These are phyloP conservation scores for Tylopilus subfusipes DNA, from an alignment of 768 basidiomycete genomes.

Conservation along the genomic window DNA sequence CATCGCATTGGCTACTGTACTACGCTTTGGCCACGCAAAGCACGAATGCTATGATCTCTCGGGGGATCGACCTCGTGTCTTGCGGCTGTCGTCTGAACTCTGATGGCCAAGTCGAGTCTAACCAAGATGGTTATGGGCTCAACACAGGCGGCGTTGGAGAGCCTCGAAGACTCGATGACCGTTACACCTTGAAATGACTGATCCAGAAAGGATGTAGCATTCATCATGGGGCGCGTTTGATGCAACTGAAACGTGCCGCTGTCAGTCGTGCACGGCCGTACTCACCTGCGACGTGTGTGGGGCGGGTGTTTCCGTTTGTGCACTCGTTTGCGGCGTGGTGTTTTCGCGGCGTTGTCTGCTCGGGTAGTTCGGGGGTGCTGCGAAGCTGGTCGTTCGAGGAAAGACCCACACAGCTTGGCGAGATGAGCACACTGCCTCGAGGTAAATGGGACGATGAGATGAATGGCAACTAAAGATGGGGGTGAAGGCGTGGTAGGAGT, in stretches of 20 bases:
- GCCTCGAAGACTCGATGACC: background rate
- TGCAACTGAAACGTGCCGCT: background rate
- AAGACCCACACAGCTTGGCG: background rate
- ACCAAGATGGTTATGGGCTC: too few relatives aligned
- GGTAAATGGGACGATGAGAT: background rate
- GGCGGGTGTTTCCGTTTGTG: too few relatives aligned
- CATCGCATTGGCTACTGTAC: too few relatives aligned
- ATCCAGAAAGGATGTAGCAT: background rate
- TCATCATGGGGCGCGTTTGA: background rate
- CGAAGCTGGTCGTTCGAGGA: background rate
- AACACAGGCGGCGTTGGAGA: background rate
- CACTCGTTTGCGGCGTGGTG: too few relatives aligned
- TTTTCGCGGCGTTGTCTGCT: too few relatives aligned
- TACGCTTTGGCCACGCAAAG: too few relatives aligned
- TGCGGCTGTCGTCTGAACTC: too few relatives aligned
- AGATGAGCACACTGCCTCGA: background rate
- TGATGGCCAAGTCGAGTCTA: too few relatives aligned
- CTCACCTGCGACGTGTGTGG: background rate
- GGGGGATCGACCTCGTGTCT: too few relatives aligned
- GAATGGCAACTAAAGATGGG: too few relatives aligned
- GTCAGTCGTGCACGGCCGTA: background rate
- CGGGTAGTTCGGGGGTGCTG: background rate
- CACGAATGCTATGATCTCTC: too few relatives aligned
- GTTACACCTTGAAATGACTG: background rate
- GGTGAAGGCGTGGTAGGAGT: background rate